These are phyloP conservation scores for Russula sp. DNA, from an alignment of 768 basidiomycete genomes.

Conservation along the genomic window DNA sequence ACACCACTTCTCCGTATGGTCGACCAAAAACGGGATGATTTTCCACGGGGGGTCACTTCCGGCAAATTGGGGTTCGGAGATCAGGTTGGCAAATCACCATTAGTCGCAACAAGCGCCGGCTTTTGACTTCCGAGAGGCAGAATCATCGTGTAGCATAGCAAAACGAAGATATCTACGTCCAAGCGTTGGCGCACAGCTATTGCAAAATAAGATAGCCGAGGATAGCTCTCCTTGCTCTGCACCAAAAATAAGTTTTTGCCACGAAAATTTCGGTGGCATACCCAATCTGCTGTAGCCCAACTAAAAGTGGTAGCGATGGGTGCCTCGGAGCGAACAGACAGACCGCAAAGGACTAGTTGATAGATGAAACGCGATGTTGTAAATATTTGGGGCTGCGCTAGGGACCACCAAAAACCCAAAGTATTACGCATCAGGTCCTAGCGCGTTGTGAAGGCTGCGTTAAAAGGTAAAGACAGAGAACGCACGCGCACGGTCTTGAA, in stretches of 20 bases:
- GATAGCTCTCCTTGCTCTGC: background rate
- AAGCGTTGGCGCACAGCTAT: background rate
- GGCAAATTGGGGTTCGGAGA: background rate
- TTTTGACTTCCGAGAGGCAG: too few relatives aligned
- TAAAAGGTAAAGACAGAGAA: slow-evolving; percentile 1
- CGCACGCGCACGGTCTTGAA: slow-evolving; percentile 15
- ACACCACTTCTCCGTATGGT: too few relatives aligned
- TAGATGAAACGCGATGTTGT: background rate
- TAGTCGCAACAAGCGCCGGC: too few relatives aligned
- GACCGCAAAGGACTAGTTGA: too few relatives aligned
- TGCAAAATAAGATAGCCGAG: background rate
- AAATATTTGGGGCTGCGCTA: background rate
- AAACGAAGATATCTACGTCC: too few relatives aligned
- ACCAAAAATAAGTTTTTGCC: background rate
- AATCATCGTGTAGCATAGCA: too few relatives aligned
- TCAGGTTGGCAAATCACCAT: too few relatives aligned
- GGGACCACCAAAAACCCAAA: background rate
- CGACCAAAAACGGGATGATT: background rate
- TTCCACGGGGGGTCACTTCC: background rate
- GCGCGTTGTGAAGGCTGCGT: background rate
- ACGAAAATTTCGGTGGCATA: background rate
- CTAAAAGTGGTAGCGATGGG: background rate
- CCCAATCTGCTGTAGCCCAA: background rate
- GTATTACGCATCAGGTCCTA: background rate
- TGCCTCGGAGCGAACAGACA: background rate